Base-by-base conservation (phyloP, 345 rosid genomes). In the Syzygium jambos region DNA sequence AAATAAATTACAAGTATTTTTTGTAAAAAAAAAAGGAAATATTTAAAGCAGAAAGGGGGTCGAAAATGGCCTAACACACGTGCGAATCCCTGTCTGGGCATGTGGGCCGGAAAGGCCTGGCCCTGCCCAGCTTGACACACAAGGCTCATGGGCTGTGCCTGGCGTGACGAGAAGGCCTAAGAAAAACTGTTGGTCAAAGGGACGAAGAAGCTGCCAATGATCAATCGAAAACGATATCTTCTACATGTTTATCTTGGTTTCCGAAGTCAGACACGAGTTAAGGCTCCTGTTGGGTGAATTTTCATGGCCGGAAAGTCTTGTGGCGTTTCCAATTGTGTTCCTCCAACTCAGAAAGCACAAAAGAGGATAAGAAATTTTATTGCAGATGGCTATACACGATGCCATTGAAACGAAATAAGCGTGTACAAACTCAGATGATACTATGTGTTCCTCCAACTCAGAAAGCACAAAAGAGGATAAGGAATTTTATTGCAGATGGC, bases 401-500 rank as follows among this genome's bases (percentile, higher is more conserved):
- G 27, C 59, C 59, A 22, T 55, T 10, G 23, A 55, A 55, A 22
- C 59, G 27, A 55, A 55, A 55, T 22, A 11, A 55, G 27, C 27
- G 11, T 55, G 27, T 22, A 55, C 59, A 55, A 55, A 55, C 59
- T 55, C 22, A 55, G 2, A 55, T 55, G 11, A 55, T 55, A 22
- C 59, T 55, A 55, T 22, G 59, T 52, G 21, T 21, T 19, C 56
- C n/a, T 23, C 15, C 6, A 34, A 61, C 17, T 13, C 73, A 61
- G 0, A 59, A 27, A 59, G 34, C 68, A 11, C 14, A 59, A 12
- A 14, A 52, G 17, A 59, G 12, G 68, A 27, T 12, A 11, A 59
- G 1, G 34, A 27, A 59, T 2, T 12, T 27, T 59, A 14, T 12
- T 59, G 4, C 0, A 27, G 2, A 59, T 59, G 0, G 1, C 34